Percentiles rank a stretch among this genome's conserved stretches.
Evolutionary conservation across 2,329 filamentous ascomycete genomes (phyloP).

Genomic region (Aspergillus arachidicola): DNA sequence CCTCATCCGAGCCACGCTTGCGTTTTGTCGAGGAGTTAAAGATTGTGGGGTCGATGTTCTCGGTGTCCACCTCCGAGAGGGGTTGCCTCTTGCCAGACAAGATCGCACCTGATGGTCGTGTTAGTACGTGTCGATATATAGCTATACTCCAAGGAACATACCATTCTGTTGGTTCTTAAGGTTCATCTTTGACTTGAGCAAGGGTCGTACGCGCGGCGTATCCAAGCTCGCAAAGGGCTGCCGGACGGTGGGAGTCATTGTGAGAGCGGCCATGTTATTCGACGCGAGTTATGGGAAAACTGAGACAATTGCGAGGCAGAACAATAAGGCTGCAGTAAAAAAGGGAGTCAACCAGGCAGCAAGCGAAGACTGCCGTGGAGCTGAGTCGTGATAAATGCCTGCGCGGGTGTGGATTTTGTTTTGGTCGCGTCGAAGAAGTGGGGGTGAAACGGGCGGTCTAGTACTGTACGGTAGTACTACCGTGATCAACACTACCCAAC

Average conservation of each 20-base stretch:
- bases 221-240: conserved; percentile 41
- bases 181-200: conserved; percentile 37
- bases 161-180: conserved; percentile 37
- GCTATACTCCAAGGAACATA: conserved; percentile 17
- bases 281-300: conserved; percentile 4
- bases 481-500: conserved; percentile 9
- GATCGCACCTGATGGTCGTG: conserved; percentile 14
- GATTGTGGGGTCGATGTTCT: conserved; percentile 61
- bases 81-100: conserved; percentile 20
- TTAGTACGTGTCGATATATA: conserved; percentile 10
- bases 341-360: conserved; percentile 4
- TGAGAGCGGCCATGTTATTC: conserved; percentile 36
- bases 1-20: conserved; percentile 38
- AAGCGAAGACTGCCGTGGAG: not conserved
- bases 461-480: not conserved
- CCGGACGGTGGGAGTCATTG: conserved; percentile 36
- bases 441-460: conserved; percentile 25
- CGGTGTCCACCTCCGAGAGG: conserved; percentile 47
- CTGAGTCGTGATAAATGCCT: not conserved
- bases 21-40: conserved; percentile 54
- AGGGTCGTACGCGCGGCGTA: conserved; percentile 32
- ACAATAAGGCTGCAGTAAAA: not conserved
- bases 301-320: not conserved
- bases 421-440: conserved; percentile 27
- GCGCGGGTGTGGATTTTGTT: conserved; percentile 21